Evolutionary conservation across 2,329 filamentous ascomycete species (phyloP).

Genomic region (Aspergillus glaucus): DNA sequence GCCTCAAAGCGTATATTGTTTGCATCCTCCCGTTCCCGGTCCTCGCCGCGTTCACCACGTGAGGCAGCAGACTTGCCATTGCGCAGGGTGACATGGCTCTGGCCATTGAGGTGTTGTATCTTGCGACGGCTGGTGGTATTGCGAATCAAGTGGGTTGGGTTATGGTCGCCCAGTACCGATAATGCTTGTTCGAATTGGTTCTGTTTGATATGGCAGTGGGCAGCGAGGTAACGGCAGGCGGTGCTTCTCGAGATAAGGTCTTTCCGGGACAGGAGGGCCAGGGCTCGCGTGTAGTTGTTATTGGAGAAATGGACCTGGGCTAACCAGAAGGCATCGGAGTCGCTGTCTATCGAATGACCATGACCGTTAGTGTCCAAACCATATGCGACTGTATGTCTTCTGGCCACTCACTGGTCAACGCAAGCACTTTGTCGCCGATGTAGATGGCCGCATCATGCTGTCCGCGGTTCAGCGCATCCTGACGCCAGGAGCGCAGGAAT

Average conservation of each 20-base stretch:
- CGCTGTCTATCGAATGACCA: slow-evolving; percentile 58
- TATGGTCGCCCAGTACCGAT: slow-evolving; percentile 78
- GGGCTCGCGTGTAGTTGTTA: slow-evolving; percentile 87
- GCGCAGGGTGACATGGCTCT: slow-evolving; percentile 45
- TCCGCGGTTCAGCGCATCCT: slow-evolving; percentile 90
- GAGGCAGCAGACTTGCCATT: slow-evolving; percentile 42
- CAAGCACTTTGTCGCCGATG: slow-evolving; percentile 92
- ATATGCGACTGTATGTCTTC: neutral
- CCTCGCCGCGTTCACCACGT: slow-evolving; percentile 54
- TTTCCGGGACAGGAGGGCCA: slow-evolving; percentile 76
- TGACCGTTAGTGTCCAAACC: neutral
- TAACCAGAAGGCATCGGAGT: slow-evolving; percentile 92
- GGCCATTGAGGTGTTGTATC: slow-evolving; percentile 58
- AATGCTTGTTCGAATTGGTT: slow-evolving; percentile 85
- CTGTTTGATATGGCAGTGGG: slow-evolving; percentile 91
- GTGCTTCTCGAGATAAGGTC: slow-evolving; percentile 75
- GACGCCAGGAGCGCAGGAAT: slow-evolving; percentile 88
- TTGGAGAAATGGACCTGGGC: slow-evolving; percentile 97
- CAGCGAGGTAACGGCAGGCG: slow-evolving; percentile 85
- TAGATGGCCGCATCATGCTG: slow-evolving; percentile 97
- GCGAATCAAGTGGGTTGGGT: slow-evolving; percentile 79
- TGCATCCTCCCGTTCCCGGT: slow-evolving; percentile 62
- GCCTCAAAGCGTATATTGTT: slow-evolving; percentile 82
- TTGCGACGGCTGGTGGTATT: slow-evolving; percentile 63
- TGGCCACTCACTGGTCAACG: slow-evolving; percentile 68